These are phyloP conservation scores for Jacaranda mimosifolia DNA, from an alignment of 257 asterid genomes.

Conservation along the genomic window DNA sequence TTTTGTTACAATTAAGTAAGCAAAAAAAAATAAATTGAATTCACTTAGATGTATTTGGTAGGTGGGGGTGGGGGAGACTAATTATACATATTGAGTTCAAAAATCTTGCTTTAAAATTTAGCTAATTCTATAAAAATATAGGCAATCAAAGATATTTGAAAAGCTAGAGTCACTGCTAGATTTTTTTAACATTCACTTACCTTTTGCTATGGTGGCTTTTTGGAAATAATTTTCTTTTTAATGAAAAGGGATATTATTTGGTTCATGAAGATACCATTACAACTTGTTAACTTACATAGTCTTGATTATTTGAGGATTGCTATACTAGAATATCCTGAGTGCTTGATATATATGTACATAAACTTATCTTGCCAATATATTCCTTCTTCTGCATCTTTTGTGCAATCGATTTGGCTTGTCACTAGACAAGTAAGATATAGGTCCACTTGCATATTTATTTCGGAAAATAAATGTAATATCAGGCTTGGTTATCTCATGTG, in stretches of 20 bases:
- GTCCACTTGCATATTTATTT: too few relatives aligned
- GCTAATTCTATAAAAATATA: neutral
- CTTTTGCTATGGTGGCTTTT: neutral
- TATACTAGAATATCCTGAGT: too few relatives aligned
- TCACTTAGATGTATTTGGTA: neutral
- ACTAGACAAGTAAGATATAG: too few relatives aligned
- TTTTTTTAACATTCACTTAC: neutral
- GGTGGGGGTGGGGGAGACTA: neutral
- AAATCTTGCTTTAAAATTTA: neutral
- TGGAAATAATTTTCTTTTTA: neutral
- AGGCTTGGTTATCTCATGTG: too few relatives aligned
- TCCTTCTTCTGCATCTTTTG: too few relatives aligned
- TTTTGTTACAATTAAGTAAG: neutral
- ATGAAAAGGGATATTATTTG: neutral
- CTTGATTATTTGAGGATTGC: too few relatives aligned
- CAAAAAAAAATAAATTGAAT: neutral
- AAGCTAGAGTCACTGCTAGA: neutral
- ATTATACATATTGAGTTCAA: neutral
- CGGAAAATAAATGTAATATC: too few relatives aligned
- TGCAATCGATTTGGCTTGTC: too few relatives aligned
- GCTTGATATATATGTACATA: too few relatives aligned
- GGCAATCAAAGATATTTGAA: neutral
- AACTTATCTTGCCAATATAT: too few relatives aligned
- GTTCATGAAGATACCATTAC: too few relatives aligned
- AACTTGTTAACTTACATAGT: too few relatives aligned